Evolutionary conservation across 257 asterid species (phyloP).

Genomic region (Nemophila menziesii): DNA sequence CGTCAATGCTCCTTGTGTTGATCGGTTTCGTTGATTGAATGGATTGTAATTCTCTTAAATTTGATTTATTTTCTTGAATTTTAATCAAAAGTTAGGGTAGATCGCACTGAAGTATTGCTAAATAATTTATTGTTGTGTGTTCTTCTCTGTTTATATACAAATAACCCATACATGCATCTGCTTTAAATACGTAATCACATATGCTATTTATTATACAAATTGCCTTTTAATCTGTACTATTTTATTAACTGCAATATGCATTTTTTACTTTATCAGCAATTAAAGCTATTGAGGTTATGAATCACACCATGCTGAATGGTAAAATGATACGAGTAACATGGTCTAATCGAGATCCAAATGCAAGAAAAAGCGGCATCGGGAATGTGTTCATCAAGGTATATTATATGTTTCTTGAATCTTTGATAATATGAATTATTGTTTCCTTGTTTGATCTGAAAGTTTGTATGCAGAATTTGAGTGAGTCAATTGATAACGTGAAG

Average conservation of each 20-base stretch:
- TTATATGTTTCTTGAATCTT: conserved; percentile 1
- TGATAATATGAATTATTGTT: not conserved
- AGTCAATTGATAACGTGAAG: conserved; percentile 21
- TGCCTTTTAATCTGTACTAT: not conserved
- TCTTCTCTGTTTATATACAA: not conserved
- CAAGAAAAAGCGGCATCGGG: conserved; percentile 36
- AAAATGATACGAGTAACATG: conserved; percentile 40
- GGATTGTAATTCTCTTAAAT: not conserved
- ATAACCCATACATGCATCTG: not conserved
- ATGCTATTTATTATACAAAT: not conserved
- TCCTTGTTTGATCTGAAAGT: not conserved
- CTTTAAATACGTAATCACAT: not conserved
- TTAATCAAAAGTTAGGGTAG: not conserved
- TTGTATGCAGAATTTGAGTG: conserved; percentile 24
- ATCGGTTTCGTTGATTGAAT: not conserved
- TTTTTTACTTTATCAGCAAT: conserved; percentile 14
- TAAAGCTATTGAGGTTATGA: conserved; percentile 27
- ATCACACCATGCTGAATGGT: conserved; percentile 37
- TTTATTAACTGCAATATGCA: not conserved
- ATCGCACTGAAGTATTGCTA: not conserved
- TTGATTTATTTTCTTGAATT: not conserved
- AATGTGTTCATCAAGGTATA: conserved; percentile 58
- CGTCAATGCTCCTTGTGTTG: not conserved
- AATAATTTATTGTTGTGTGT: not conserved
- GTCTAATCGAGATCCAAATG: conserved; percentile 37